Conservation (phyloP, 805 yeast species). For the Kodamaea jinghongensis region DNA sequence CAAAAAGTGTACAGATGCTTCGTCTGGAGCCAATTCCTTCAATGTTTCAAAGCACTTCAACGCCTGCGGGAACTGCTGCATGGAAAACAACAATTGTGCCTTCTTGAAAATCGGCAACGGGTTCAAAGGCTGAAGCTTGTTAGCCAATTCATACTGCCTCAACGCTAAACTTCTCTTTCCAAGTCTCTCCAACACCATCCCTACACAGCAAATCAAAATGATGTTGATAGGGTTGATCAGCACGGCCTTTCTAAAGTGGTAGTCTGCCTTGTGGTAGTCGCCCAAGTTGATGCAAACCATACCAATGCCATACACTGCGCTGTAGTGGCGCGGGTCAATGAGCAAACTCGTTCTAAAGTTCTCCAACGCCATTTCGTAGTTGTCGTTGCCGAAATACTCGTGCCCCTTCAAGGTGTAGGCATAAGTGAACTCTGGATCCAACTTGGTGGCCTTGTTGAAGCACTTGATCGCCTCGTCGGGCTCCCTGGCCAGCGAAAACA, state of each 20-base stretch:
- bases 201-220: conserved; percentile 87
- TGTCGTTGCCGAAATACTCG: conserved; percentile 83
- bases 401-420: conserved; percentile 94
- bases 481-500: conserved; percentile 78
- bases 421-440: conserved; percentile 72
- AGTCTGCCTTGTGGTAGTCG: conserved; percentile 76
- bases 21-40: conserved; percentile 83
- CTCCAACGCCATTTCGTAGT: conserved; percentile 83
- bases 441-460: conserved; percentile 71
- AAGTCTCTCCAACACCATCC: conserved; percentile 83
- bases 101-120: conserved; percentile 86
- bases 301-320: conserved; percentile 94
- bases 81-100: conserved; percentile 73
- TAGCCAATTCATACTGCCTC: conserved; percentile 78
- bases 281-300: conserved; percentile 89
- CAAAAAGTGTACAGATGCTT: conserved; percentile 87
- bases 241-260: conserved; percentile 83
- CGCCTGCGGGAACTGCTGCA: conserved; percentile 72
- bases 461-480: conserved; percentile 88
- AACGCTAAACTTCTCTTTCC: conserved; percentile 70
- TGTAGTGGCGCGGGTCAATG: conserved; percentile 80
- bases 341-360: conserved; percentile 77
- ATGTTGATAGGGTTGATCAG: conserved; percentile 88
- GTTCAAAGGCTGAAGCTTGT: conserved; percentile 77
- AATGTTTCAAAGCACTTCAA: conserved; percentile 70